Conservation (phyloP, 1,139 yeast species). For the Lodderomyces metapsilosis region DNA sequence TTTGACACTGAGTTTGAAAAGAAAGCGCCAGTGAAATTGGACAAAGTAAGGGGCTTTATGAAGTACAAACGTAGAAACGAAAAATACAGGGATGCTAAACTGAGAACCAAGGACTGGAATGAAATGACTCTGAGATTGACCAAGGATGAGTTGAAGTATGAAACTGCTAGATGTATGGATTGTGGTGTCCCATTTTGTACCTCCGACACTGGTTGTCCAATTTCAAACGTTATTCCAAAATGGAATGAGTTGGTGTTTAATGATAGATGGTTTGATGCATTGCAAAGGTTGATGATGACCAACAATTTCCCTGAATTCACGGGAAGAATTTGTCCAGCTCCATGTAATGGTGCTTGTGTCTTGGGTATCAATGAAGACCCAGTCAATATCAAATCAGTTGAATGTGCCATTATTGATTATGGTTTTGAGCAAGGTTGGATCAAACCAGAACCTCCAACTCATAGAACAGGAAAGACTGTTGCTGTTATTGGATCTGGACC, state of each 20-base stretch:
- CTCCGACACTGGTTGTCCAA: constrained; percentile 97
- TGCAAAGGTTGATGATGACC: constrained; percentile 90
- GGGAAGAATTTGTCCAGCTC: constrained; percentile 98
- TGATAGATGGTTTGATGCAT: constrained; percentile 93
- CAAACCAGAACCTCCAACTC: constrained; percentile 73
- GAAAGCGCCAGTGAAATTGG: constrained; percentile 64
- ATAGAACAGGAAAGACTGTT: constrained; percentile 79
- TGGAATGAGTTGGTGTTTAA: constrained; percentile 96
- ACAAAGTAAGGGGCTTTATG: constrained; percentile 88
- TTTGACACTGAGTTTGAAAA: constrained; percentile 65
- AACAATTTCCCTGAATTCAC: constrained; percentile 99
- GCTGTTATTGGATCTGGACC: constrained; percentile 97
- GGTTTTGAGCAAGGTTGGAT: constrained; percentile 98
- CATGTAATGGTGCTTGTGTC: constrained; percentile 98
- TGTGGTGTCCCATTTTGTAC: constrained; percentile 99
- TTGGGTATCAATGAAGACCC: constrained; percentile 93
- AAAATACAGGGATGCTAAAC: constrained; percentile 73
- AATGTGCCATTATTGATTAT: constrained; percentile 93
- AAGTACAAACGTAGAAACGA: constrained; percentile 89
- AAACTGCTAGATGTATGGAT: constrained; percentile 99
- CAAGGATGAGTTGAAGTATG: constrained; percentile 82
- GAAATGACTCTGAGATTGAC: constrained; percentile 82
- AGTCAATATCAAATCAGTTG: constrained; percentile 94
- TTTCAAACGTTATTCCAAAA: constrained; percentile 94
- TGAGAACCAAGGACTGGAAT: constrained; percentile 87